Percentiles rank a stretch among this genome's conserved stretches.
Evolutionary conservation across 495 filamentous ascomycete genomes (phyloP).

Genomic region (Penicillium tannophilum): DNA sequence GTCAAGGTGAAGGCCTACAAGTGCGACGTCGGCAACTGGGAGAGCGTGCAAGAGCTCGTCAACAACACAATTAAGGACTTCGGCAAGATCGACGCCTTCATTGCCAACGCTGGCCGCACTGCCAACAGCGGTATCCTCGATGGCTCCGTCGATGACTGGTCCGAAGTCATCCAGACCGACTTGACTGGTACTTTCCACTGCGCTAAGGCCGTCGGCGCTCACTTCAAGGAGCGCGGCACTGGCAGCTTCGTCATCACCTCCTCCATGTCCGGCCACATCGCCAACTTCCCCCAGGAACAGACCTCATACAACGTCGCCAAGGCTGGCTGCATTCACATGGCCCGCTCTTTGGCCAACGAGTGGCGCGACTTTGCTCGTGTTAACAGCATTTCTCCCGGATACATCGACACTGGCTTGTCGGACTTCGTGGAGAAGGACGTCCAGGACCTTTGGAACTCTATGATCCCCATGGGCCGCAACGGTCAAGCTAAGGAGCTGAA

Average conservation of each 20-base stretch:
- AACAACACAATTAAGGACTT: conserved; percentile 60
- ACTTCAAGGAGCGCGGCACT: conserved; percentile 63
- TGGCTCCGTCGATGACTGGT: conserved; percentile 64
- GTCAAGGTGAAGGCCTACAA: conserved; percentile 71
- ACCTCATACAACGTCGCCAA: conserved; percentile 82
- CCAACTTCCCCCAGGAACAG: conserved; percentile 78
- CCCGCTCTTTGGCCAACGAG: conserved; percentile 67
- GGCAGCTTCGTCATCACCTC: conserved; percentile 67
- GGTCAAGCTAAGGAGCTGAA: conserved; percentile 82
- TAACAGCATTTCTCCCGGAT: conserved; percentile 74
- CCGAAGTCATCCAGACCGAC: conserved; percentile 67
- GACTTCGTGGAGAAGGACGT: conserved; percentile 73
- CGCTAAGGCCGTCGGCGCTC: conserved; percentile 64
- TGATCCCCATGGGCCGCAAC: conserved; percentile 77
- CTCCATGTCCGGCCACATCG: conserved; percentile 72
- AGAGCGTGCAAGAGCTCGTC: conserved; percentile 52
- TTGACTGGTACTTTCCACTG: conserved; percentile 69
- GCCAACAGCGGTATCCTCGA: conserved; percentile 65
- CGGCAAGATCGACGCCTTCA: conserved; percentile 66
- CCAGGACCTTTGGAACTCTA: conserved; percentile 68
- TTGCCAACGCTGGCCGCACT: conserved; percentile 70
- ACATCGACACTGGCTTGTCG: conserved; percentile 77
- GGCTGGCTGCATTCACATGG: conserved; percentile 59
- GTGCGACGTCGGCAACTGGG: conserved; percentile 54
- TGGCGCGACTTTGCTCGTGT: conserved; percentile 78